Evolutionary conservation across 441 rosid genomes (phyloP).

Genomic region (Geranium incanum): DNA sequence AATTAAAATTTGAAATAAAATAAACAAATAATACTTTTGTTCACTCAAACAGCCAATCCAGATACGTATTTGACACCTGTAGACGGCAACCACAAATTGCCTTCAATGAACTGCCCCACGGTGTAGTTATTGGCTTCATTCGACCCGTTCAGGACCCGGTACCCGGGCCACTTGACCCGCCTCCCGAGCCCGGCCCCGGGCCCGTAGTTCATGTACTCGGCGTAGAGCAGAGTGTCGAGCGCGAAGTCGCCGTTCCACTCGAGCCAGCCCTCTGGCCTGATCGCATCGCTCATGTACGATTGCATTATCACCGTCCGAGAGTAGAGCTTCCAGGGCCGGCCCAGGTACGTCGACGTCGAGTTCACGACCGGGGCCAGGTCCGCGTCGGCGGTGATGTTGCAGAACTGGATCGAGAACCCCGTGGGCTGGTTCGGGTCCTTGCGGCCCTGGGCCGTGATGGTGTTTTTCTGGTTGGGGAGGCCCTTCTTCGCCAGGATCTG

Average conservation of each 20-base stretch:
- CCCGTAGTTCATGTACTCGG: constrained; percentile 46
- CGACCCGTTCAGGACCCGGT: constrained; percentile 22
- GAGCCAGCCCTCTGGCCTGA: constrained; percentile 45
- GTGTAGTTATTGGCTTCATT: constrained; percentile 37
- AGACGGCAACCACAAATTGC: constrained; percentile 36
- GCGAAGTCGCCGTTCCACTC: constrained; percentile 43
- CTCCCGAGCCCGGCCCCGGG: constrained; percentile 31
- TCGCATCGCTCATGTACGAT: constrained; percentile 34
- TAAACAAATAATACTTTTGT: too few relatives aligned
- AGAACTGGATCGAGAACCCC: constrained; percentile 35
- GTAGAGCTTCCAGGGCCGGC: constrained; percentile 48
- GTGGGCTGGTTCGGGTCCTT: constrained; percentile 44
- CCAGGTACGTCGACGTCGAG: constrained; percentile 37
- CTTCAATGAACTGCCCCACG: constrained; percentile 34
- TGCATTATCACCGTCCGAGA: constrained; percentile 39
- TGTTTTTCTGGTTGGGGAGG: constrained; percentile 32
- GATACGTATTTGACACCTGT: constrained; percentile 30
- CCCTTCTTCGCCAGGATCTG: constrained; percentile 46
- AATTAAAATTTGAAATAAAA: too few relatives aligned
- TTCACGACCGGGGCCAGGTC: constrained; percentile 25
- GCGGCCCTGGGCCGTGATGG: constrained; percentile 45
- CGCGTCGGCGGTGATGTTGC: constrained; percentile 19
- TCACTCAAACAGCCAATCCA: constrained; percentile 11
- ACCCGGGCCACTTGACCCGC: constrained; percentile 51
- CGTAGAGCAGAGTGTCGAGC: constrained; percentile 37